These are phyloP conservation scores for Coleophoma crateriformis DNA, from an alignment of 2,329 filamentous ascomycete genomes.

Conservation along the genomic window DNA sequence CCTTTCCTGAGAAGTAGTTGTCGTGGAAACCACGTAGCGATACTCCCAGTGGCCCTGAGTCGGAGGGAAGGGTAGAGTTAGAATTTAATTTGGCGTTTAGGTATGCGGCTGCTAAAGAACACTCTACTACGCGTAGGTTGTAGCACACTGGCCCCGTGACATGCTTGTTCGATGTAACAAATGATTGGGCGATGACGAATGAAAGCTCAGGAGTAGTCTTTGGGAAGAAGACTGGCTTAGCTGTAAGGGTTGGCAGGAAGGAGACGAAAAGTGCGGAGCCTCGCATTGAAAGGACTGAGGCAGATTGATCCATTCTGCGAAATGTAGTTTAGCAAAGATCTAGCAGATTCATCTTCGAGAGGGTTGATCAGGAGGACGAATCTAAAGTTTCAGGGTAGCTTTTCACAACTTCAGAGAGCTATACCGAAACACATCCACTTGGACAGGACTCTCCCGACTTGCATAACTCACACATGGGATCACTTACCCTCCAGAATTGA, in stretches of 20 bases:
- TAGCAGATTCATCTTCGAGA: too few relatives aligned
- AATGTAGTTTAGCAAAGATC: slow-evolving; percentile 16
- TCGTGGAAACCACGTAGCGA: slow-evolving; percentile 85
- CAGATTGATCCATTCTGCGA: slow-evolving; percentile 88
- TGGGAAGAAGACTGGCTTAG: slow-evolving; percentile 76
- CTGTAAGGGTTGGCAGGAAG: slow-evolving; percentile 75
- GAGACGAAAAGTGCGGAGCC: slow-evolving; percentile 86
- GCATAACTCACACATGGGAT: neutral
- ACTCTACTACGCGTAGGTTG: slow-evolving; percentile 94
- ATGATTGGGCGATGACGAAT: slow-evolving; percentile 92
- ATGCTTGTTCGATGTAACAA: slow-evolving; percentile 91
- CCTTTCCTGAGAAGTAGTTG: slow-evolving; percentile 53
- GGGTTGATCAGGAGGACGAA: too few relatives aligned
- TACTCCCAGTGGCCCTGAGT: slow-evolving; percentile 77
- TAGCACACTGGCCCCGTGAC: slow-evolving; percentile 91
- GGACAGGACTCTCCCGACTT: neutral
- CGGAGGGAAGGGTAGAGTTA: slow-evolving; percentile 60
- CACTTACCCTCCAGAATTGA: slow-evolving; percentile 86
- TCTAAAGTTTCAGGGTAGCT: too few relatives aligned
- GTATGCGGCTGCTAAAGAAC: slow-evolving; percentile 76
- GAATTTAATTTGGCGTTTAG: slow-evolving; percentile 52
- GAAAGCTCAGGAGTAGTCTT: slow-evolving; percentile 75
- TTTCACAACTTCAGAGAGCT: neutral
- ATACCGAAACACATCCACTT: neutral
- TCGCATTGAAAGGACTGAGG: slow-evolving; percentile 85